phyloP scores from a whole-genome alignment of 2,329 filamentous ascomycete genomes.

The Paracoccidioides lutzii region DNA sequence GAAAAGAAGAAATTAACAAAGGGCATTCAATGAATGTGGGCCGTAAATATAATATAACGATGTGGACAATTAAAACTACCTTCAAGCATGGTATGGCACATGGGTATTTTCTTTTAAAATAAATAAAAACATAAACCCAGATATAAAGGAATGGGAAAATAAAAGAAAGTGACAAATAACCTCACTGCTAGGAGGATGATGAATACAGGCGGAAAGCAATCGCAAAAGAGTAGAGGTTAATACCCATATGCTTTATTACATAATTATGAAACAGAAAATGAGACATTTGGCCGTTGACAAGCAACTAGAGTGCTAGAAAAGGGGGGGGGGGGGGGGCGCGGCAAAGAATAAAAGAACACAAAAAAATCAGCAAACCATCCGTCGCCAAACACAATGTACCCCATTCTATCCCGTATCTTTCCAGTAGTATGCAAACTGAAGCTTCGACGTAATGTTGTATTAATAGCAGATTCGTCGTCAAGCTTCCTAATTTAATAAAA shows the following conservation, averaged over 20 bases:
- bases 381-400: neutral
- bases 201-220: neutral
- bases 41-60: neutral
- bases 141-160: neutral
- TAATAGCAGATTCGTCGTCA: neutral
- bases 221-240: neutral
- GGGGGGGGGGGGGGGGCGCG: too few species aligned
- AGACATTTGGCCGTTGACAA: conserved; percentile 3
- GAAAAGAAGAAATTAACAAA: neutral
- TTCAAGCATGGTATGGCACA: neutral
- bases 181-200: neutral
- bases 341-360: neutral
- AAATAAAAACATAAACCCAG: neutral
- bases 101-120: neutral
- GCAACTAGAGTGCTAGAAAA: neutral
- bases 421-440: neutral
- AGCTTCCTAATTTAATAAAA: neutral
- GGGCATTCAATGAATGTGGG: neutral
- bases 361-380: neutral
- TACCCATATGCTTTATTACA: neutral
- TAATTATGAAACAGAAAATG: conserved; percentile 1
- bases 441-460: neutral
- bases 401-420: conserved; percentile 3
- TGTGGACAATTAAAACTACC: neutral
- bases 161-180: neutral